These are phyloP conservation scores for Clonostachys byssicola DNA, from an alignment of 2,329 filamentous ascomycete genomes.

Conservation along the genomic window DNA sequence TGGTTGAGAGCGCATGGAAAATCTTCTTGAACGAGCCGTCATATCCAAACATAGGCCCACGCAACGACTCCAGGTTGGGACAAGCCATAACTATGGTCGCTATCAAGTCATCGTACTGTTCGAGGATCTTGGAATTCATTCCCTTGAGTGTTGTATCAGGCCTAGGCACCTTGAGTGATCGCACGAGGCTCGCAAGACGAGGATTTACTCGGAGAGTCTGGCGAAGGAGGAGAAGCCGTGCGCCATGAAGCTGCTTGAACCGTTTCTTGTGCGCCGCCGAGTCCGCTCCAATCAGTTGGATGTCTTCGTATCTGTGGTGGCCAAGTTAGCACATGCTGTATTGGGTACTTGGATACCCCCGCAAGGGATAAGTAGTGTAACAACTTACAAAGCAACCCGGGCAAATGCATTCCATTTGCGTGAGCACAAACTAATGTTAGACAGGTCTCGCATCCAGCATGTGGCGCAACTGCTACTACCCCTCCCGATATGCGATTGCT, in stretches of 20 bases:
- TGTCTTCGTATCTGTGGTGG: conserved; percentile 45
- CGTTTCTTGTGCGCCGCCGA: conserved; percentile 51
- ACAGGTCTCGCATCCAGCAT: conserved; percentile 61
- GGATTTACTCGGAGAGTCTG: conserved; percentile 51
- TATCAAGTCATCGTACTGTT: conserved; percentile 52
- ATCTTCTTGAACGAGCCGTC: conserved; percentile 52
- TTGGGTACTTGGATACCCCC: too few species aligned
- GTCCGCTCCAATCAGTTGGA: conserved; percentile 56
- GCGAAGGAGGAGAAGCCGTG: conserved; percentile 51
- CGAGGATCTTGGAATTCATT: conserved; percentile 17
- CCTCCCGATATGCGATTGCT: conserved; percentile 41
- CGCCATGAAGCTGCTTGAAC: conserved; percentile 47
- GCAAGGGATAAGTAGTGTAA: background rate
- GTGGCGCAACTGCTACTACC: conserved; percentile 53
- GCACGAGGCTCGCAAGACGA: conserved; percentile 50
- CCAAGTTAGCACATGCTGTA: background rate
- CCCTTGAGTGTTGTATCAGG: conserved; percentile 35
- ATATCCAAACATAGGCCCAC: conserved; percentile 49
- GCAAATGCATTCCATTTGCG: conserved; percentile 49
- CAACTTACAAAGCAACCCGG: conserved; percentile 42
- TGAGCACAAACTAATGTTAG: conserved; percentile 42
- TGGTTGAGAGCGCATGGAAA: conserved; percentile 55
- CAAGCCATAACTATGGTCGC: conserved; percentile 61
- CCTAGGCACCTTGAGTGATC: conserved; percentile 46
- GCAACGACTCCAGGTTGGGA: conserved; percentile 57